Conservation (phyloP, 1,284 basidiomycete genomes). For the Pyrrhoderma noxium region DNA sequence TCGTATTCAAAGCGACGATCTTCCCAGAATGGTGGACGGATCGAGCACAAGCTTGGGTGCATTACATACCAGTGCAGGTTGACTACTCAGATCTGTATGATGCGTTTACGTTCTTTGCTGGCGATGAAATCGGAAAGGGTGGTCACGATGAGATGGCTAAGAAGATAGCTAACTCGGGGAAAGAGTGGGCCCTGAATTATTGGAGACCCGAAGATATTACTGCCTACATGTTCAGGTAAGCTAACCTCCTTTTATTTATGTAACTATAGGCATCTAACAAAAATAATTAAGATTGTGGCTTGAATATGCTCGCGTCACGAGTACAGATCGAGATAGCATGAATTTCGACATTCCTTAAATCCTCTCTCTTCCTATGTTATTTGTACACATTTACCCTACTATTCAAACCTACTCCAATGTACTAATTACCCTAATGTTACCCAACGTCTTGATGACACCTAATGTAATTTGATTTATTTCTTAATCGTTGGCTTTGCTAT, state of each 20-base stretch:
- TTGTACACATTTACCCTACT: too few species aligned
- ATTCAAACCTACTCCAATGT: too few species aligned
- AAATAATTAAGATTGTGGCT: constrained; percentile 32
- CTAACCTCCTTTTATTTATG: not conserved
- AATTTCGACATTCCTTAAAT: constrained; percentile 14
- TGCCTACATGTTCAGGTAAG: constrained; percentile 55
- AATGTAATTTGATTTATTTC: too few species aligned
- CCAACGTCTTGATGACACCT: too few species aligned
- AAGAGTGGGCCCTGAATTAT: constrained; percentile 50
- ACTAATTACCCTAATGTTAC: too few species aligned
- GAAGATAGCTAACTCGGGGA: constrained; percentile 49
- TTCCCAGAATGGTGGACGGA: constrained; percentile 14
- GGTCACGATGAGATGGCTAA: constrained; percentile 48
- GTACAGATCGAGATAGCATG: constrained; percentile 30
- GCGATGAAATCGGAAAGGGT: constrained; percentile 35
- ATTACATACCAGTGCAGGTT: constrained; percentile 34
- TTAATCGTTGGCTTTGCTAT: too few species aligned
- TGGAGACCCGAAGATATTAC: constrained; percentile 62
- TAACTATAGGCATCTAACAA: not conserved
- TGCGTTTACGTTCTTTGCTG: constrained; percentile 45
- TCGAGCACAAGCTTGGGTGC: constrained; percentile 29
- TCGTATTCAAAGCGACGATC: constrained; percentile 35
- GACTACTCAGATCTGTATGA: constrained; percentile 31
- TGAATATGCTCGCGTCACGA: constrained; percentile 34
- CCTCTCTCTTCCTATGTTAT: too few species aligned